Base-by-base conservation (phyloP, 768 basidiomycete species). In the Leccinum disarticulatum region DNA sequence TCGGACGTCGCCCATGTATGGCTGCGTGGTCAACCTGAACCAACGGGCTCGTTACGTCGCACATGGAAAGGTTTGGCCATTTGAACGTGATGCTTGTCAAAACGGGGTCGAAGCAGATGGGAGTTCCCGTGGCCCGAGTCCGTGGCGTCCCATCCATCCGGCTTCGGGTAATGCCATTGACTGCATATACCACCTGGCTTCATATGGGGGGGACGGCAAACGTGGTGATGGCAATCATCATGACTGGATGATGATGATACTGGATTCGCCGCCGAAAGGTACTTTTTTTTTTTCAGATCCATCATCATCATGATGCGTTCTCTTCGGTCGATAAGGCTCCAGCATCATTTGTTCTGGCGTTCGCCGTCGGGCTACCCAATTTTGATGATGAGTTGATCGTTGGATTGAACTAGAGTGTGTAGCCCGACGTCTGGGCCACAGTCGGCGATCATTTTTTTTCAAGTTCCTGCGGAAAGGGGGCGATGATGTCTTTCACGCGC, bases 331-430 rank as follows among this genome's bases (percentile, higher is more conserved):
- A 28, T 28, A 4, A 4, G 28, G 87, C 2, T 72, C 78, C 3
- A 74, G 76, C 31, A 86, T 87, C 68, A 82, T 88, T 80, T 6
- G 85, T 87, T 30, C 83, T 83, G 0, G 81, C 81, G 14, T 82
- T 81, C 28, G 57, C 64, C 4, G 25, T 25, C 25, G 61, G 62
- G 8, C 19, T 63, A 25, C 55, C 57, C 69, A 77, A 19, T 43
- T 10, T 76, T 30, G 63, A 74, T 30, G 63, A 74, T 71, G 62
- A 17, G 65, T 43, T n/a, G 3, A 27, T 54, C 57, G 43, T 35
- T 46, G 43, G 6, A 19, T 52, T 17, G 19, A 25, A 33, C 30
- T 19, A 27, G 3, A 27, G 27, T 28, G 6, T 52, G 64, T 59
- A 27, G 65, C 66, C 49, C 52, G 8, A 47, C 11, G 6, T 17